A percentile compares a stretch with the other conserved stretches of the same genome.
Evolutionary conservation across 129 eudicot genomes (phyloP).

Genomic region (Chrysanthemum lavandulifolium): DNA sequence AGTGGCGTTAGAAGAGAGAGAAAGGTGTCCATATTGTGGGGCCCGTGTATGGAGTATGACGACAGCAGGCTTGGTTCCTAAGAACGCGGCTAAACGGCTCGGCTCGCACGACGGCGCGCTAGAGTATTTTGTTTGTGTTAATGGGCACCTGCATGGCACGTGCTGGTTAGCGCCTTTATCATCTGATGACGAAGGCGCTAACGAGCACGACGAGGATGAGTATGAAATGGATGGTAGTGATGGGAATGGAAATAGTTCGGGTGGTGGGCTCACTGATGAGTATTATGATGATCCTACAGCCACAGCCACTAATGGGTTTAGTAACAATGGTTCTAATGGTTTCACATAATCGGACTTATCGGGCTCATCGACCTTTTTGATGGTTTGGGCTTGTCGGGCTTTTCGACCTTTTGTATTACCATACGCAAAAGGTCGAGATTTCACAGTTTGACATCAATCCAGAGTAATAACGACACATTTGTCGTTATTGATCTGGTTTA

Average conservation of each 20-base stretch:
- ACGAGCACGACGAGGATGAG: constrained; percentile 25
- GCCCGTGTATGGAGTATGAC: constrained; percentile 85
- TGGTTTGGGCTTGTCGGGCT: too few species aligned
- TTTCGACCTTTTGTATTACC: too few species aligned
- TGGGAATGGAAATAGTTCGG: constrained; percentile 15
- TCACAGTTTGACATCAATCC: too few species aligned
- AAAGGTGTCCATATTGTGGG: constrained; percentile 75
- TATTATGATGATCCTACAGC: not conserved
- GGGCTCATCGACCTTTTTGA: too few species aligned
- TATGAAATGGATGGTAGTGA: constrained; percentile 18
- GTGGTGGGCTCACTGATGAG: constrained; percentile 4
- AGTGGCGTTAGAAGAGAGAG: constrained; percentile 50
- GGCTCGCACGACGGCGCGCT: constrained; percentile 66
- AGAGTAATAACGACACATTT: too few species aligned
- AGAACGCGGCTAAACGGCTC: constrained; percentile 61
- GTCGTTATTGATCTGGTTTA: too few species aligned
- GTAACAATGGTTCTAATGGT: too few species aligned
- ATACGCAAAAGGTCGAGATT: too few species aligned
- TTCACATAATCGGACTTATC: too few species aligned
- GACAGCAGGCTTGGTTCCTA: constrained; percentile 60
- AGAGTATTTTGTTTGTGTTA: constrained; percentile 80
- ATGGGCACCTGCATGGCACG: constrained; percentile 76
- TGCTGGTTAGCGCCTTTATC: constrained; percentile 74
- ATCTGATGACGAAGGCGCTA: constrained; percentile 26
- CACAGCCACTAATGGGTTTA: too few species aligned